phyloP scores from a whole-genome alignment of 164 flowering plant genomes.

The Vitis labrusca region DNA sequence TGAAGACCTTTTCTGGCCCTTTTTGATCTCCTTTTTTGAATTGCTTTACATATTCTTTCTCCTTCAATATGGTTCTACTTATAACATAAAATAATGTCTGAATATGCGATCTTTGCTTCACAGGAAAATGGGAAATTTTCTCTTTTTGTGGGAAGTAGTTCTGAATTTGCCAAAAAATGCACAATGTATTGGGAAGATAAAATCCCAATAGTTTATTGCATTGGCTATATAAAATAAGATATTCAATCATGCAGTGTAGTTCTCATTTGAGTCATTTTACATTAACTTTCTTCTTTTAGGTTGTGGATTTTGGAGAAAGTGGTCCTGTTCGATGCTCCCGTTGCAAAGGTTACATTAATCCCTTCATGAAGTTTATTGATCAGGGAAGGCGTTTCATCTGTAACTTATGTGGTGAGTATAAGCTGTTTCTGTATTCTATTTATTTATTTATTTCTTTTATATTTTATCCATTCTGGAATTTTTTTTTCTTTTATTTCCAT shows the following conservation, averaged over 20 bases:
- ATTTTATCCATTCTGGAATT: not conserved
- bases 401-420: constrained; percentile 87
- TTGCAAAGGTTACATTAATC: constrained; percentile 95
- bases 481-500: not conserved
- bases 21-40: no score
- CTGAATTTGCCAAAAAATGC: no score
- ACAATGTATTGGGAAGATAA: not conserved
- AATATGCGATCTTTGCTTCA: no score
- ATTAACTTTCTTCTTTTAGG: constrained; percentile 33
- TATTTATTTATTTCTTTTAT: not conserved
- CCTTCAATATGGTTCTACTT: no score
- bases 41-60: no score
- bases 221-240: not conserved
- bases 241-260: constrained; percentile 1
- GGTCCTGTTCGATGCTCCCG: constrained; percentile 99
- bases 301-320: constrained; percentile 96
- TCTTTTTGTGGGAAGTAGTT: no score
- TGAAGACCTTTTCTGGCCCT: no score
- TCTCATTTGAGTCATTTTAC: not conserved
- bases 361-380: constrained; percentile 95
- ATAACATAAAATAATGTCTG: no score
- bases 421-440: not conserved
- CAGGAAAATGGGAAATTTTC: no score
- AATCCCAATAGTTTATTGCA: not conserved
- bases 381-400: constrained; percentile 94